Percentiles rank a stretch among this genome's conserved stretches.
These are phyloP conservation scores for Blastobotrys petasosporus DNA, from an alignment of 1,139 yeast genomes.

Conservation along the genomic window DNA sequence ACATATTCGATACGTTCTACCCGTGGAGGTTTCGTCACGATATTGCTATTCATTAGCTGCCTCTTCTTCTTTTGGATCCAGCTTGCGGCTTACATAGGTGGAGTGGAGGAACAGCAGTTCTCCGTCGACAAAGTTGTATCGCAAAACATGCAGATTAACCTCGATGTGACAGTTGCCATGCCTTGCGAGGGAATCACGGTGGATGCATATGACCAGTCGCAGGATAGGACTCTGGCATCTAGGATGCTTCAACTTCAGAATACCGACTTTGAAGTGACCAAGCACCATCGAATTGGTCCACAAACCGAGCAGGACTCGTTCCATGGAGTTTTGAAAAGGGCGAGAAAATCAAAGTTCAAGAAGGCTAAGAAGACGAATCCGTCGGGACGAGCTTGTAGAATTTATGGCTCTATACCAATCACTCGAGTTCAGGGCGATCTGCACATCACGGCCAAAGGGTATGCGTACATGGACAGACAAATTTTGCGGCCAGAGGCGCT, in stretches of 20 bases:
- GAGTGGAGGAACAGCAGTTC: conserved; percentile 73
- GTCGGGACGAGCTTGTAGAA: conserved; percentile 77
- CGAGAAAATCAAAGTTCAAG: conserved; percentile 48
- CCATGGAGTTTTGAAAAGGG: conserved; percentile 23
- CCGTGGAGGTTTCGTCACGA: conserved; percentile 73
- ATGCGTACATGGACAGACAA: conserved; percentile 42
- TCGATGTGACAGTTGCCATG: conserved; percentile 77
- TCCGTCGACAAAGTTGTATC: conserved; percentile 54
- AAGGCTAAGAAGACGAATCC: conserved; percentile 33
- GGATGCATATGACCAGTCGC: conserved; percentile 70
- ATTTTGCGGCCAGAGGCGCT: conserved; percentile 38
- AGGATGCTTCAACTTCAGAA: conserved; percentile 52
- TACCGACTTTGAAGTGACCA: conserved; percentile 15
- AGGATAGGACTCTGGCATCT: conserved; percentile 71
- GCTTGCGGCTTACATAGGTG: conserved; percentile 79
- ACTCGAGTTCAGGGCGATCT: conserved; percentile 82
- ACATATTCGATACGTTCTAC: conserved; percentile 68
- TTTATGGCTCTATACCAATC: conserved; percentile 81
- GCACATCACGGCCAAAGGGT: conserved; percentile 73
- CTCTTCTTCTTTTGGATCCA: conserved; percentile 79
- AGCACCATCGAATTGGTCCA: conserved; percentile 14
- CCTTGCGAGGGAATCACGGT: conserved; percentile 75
- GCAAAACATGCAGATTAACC: conserved; percentile 58
- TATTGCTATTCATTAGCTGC: conserved; percentile 54
- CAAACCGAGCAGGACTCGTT: conserved; percentile 18